Conservation (phyloP, 768 basidiomycete genomes). For the Baorangia bicolor region DNA sequence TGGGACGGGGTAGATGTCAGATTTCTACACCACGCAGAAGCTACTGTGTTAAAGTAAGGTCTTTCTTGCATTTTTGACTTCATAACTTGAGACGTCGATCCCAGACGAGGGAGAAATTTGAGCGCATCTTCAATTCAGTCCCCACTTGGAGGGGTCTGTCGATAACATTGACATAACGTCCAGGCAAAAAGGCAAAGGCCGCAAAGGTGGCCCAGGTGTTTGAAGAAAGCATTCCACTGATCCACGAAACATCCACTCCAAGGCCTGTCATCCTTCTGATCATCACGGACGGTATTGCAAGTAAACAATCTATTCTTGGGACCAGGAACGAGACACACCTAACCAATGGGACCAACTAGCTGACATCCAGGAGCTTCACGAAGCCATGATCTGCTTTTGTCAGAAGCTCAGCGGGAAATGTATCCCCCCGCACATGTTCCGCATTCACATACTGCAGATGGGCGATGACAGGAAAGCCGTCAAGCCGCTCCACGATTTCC, state of each 20-base stretch:
- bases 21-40: constrained; percentile 16
- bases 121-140: constrained; percentile 21
- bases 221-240: constrained; percentile 11
- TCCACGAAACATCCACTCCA: neutral
- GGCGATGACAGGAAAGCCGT: constrained; percentile 23
- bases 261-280: constrained; percentile 15
- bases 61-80: neutral
- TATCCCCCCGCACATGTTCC: constrained; percentile 21
- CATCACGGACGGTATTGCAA: constrained; percentile 20
- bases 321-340: neutral
- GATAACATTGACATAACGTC: neutral
- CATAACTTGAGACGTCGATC: neutral
- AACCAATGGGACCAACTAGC: neutral
- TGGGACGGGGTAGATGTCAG: constrained; percentile 21
- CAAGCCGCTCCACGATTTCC: constrained; percentile 22
- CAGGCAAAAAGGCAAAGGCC: constrained; percentile 17
- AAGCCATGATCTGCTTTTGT: constrained; percentile 9
- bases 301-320: constrained; percentile 3
- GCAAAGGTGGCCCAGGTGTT: constrained; percentile 21
- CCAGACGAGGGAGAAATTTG: constrained; percentile 18
- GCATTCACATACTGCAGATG: constrained; percentile 25
- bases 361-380: constrained; percentile 12
- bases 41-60: constrained; percentile 9
- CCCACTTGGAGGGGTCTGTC: constrained; percentile 14
- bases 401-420: constrained; percentile 5